phyloP scores from a whole-genome alignment of 805 yeast genomes.

The Candida taoyuanica region DNA sequence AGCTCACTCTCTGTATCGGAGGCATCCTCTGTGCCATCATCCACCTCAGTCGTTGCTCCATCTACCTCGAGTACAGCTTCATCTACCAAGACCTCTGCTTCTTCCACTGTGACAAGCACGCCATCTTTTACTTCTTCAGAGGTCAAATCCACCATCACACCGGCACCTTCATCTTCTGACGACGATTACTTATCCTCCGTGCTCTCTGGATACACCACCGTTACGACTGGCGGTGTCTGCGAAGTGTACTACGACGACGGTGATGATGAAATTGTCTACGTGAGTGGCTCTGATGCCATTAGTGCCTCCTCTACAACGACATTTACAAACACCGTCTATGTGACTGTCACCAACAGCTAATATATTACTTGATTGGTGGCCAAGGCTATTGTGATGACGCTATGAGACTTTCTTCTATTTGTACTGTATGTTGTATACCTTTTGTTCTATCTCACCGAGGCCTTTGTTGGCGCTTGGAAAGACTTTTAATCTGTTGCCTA shows the following conservation, averaged over 20 bases:
- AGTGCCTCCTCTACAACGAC: constrained; percentile 28
- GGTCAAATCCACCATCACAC: constrained; percentile 14
- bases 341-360: constrained; percentile 17
- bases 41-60: constrained; percentile 3
- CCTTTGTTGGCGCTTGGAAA: constrained; percentile 11
- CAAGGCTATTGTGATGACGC: not conserved
- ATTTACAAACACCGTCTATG: constrained; percentile 21
- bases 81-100: constrained; percentile 9
- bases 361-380: not conserved
- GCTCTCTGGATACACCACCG: constrained; percentile 20
- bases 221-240: constrained; percentile 24
- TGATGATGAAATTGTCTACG: constrained; percentile 18
- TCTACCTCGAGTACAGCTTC: constrained; percentile 1
- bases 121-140: constrained; percentile 5
- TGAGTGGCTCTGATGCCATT: constrained; percentile 26
- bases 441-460: not conserved
- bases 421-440: not conserved
- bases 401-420: constrained; percentile 1
- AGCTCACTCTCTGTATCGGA: too few species aligned
- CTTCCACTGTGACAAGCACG: constrained; percentile 8
- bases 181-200: constrained; percentile 5
- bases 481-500: too few species aligned
- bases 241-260: constrained; percentile 26
- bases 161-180: constrained; percentile 9
- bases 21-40: not conserved